Base-by-base conservation (phyloP, 805 yeast species). In the Lipomyces yamadae region DNA sequence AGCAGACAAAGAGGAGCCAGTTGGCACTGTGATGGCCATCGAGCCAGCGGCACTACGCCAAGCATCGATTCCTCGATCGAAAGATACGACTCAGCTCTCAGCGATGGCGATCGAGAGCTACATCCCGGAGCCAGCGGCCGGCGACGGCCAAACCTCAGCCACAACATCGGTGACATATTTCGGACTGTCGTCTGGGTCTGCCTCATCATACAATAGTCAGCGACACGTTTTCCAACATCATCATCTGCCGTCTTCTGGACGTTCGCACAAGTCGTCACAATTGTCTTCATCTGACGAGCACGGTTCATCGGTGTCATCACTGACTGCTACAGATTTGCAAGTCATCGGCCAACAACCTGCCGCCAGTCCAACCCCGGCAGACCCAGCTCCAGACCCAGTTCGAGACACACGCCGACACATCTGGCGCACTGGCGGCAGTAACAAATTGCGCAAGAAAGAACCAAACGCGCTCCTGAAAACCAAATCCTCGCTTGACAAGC, bases 401-500 rank as follows among this genome's bases (percentile, higher is more conserved):
- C n/a, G 24, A 15, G 24, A 42, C 48, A 42, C 29, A 8, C 48
- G 18, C 48, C 10, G 18, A 42, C 18, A 5, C 10, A 42, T 0
- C 8, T 42, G 48, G 48, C 6, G n/a, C n/a, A n/a, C n/a, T n/a
- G n/a, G n/a, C n/a, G n/a, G 18, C 24, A 42, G 2, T 5, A 42
- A 42, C n/a, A 42, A 42, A 42, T 24, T 42, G 48, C 48, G 48
- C 10, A 24, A 24, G n/a, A 42, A 42, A 6, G 48, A 42, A 15
- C 56, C 66, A 4, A 65, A 58, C 18, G 61, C 60, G 8, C 65
- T 68, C 18, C 60, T 68, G 32, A 60, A 61, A 18, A 68, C 71
- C 8, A 68, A 68, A 32, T 68, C 71, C 11, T 68, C 71, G 18
- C 42, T 68, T 29, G 71, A 68, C 29, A 59, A 45, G 35, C 58